Conservation (phyloP, 1,284 basidiomycete species). For the Cutaneotrichosporon mucoides region DNA sequence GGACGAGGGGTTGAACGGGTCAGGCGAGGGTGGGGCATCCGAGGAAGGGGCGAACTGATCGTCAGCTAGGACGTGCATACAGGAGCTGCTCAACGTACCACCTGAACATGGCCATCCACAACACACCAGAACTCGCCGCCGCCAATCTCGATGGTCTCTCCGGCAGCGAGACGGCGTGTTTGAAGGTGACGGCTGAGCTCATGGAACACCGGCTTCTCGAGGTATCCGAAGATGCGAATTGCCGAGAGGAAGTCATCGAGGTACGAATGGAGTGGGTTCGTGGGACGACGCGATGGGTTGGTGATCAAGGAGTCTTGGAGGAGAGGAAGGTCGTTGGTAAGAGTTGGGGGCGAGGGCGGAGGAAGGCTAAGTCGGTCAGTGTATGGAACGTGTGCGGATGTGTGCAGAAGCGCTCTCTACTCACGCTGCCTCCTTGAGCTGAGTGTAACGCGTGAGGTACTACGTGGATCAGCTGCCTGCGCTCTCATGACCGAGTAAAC, state of each 20-base stretch:
- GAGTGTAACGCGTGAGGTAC: conserved; percentile 56
- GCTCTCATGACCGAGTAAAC: conserved; percentile 56
- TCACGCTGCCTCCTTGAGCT: conserved; percentile 74
- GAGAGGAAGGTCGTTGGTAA: conserved; percentile 31
- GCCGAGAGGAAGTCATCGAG: conserved; percentile 92
- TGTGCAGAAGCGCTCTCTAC: no score
- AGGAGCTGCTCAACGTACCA: conserved; percentile 25
- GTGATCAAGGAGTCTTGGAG: conserved; percentile 54
- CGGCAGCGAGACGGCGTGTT: conserved; percentile 83
- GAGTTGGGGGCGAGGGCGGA: conserved; percentile 33
- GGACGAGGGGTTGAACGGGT: conserved; percentile 22
- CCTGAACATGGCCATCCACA: conserved; percentile 70
- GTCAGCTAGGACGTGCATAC: background rate
- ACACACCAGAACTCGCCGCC: conserved; percentile 95
- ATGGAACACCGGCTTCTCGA: conserved; percentile 94
- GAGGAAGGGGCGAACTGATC: conserved; percentile 59
- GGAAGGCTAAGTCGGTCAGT: conserved; percentile 17
- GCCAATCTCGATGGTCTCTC: conserved; percentile 72
- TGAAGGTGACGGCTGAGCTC: conserved; percentile 90
- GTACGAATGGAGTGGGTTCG: conserved; percentile 80
- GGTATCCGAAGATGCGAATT: conserved; percentile 88
- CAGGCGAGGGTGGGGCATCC: conserved; percentile 24
- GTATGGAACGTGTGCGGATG: conserved; percentile 9
- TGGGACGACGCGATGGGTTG: conserved; percentile 59
- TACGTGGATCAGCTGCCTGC: conserved; percentile 11